phyloP scores from a whole-genome alignment of 2,329 filamentous ascomycete species.

The Tolypocladium amazonense region DNA sequence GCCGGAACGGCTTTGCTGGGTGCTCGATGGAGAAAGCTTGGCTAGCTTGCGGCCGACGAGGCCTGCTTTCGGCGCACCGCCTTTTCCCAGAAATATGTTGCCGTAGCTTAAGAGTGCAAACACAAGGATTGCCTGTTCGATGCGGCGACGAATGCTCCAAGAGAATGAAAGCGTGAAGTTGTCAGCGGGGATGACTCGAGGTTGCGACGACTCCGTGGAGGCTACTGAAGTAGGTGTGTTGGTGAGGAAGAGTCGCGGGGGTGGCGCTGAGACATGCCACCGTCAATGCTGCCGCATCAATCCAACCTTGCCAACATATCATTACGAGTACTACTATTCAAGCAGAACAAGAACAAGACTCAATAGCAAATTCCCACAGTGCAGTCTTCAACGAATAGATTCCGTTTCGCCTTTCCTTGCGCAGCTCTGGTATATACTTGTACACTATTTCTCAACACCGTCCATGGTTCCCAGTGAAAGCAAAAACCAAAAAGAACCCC shows the following conservation, averaged over 20 bases:
- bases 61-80: not conserved
- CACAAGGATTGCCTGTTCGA: not conserved
- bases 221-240: no score
- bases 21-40: not conserved
- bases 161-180: not conserved
- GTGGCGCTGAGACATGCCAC: not conserved
- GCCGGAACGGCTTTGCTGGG: not conserved
- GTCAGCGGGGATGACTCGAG: not conserved
- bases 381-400: not conserved
- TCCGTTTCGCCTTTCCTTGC: not conserved
- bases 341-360: not conserved
- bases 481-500: not conserved
- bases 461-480: not conserved
- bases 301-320: not conserved
- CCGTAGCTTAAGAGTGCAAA: no score
- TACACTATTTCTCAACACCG: not conserved
- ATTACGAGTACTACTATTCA: not conserved
- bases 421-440: not conserved
- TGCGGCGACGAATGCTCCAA: not conserved
- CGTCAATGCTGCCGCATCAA: no score
- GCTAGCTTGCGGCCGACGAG: not conserved
- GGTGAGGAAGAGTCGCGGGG: not conserved
- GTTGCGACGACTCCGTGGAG: not conserved
- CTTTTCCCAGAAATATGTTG: not conserved
- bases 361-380: no score